These are phyloP conservation scores for Lipomyces sp. DNA, from an alignment of 805 yeast genomes.

Conservation along the genomic window DNA sequence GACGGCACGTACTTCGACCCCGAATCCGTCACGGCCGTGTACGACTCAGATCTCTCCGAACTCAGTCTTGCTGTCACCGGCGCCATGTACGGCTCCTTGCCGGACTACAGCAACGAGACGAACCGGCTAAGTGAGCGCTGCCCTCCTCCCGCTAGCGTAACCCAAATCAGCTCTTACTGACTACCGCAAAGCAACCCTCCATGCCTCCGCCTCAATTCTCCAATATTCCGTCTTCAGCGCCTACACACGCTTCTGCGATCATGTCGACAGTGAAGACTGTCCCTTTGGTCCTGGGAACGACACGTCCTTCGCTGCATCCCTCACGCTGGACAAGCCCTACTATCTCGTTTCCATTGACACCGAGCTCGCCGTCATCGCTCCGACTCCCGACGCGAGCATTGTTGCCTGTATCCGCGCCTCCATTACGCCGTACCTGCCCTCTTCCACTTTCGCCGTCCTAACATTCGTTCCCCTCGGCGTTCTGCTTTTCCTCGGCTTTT, in stretches of 20 bases:
- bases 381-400: conserved; percentile 30
- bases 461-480: conserved; percentile 43
- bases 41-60: conserved; percentile 10
- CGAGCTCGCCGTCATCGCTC: conserved; percentile 32
- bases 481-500: conserved; percentile 32
- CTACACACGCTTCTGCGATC: conserved; percentile 34
- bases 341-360: conserved; percentile 31
- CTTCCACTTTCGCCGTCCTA: conserved; percentile 43
- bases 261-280: conserved; percentile 26
- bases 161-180: neutral
- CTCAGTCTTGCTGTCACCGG: conserved; percentile 18
- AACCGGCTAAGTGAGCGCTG: conserved; percentile 23
- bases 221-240: conserved; percentile 26
- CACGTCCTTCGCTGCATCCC: conserved; percentile 10
- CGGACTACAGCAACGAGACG: conserved; percentile 19
- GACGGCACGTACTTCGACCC: conserved; percentile 25
- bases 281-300: conserved; percentile 32
- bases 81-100: conserved; percentile 21
- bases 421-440: conserved; percentile 49
- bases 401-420: conserved; percentile 50
- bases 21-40: conserved; percentile 17
- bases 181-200: conserved; percentile 31
- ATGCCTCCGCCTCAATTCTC: conserved; percentile 29
- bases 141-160: neutral
- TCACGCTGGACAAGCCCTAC: conserved; percentile 1